A percentile compares a stretch with the other conserved stretches of the same genome.
These are phyloP conservation scores for Elsinoe perseae DNA, from an alignment of 2,329 filamentous ascomycete species.

Conservation along the genomic window DNA sequence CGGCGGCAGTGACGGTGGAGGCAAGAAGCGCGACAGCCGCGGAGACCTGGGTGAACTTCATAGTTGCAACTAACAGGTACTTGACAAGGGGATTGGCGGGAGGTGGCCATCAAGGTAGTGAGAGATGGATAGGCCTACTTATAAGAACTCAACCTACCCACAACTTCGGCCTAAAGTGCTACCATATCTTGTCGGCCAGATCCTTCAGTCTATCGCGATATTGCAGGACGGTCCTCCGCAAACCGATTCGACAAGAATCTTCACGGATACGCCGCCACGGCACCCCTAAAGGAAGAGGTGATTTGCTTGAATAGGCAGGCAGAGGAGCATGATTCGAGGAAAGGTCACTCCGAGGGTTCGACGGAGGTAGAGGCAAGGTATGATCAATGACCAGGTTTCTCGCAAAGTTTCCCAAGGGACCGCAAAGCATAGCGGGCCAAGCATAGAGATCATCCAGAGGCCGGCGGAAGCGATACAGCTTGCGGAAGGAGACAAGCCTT, in stretches of 20 bases:
- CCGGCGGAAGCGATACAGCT: constrained; percentile 2
- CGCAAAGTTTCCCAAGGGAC: background rate
- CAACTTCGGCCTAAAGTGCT: constrained; percentile 6
- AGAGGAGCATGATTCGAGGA: background rate
- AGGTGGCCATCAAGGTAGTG: constrained; percentile 14
- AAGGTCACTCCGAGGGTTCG: background rate
- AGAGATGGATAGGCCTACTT: constrained; percentile 5
- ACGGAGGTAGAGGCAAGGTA: background rate
- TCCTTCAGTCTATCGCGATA: background rate
- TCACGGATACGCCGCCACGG: background rate
- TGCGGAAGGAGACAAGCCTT: constrained; percentile 11
- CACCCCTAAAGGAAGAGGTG: background rate
- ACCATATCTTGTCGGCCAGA: constrained; percentile 1
- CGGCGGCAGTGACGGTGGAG: background rate
- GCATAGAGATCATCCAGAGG: background rate
- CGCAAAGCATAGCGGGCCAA: background rate
- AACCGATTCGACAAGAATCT: constrained; percentile 12
- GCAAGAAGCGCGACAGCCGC: constrained; percentile 12
- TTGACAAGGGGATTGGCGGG: constrained; percentile 4
- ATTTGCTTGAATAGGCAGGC: constrained; percentile 15
- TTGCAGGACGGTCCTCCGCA: constrained; percentile 4
- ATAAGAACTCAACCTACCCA: constrained; percentile 13
- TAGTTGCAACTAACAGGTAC: background rate
- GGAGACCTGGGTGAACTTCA: constrained; percentile 12
- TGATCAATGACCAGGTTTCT: constrained; percentile 1